Conservation (phyloP, 495 filamentous ascomycete genomes). For the Penicillium crystallinum region DNA sequence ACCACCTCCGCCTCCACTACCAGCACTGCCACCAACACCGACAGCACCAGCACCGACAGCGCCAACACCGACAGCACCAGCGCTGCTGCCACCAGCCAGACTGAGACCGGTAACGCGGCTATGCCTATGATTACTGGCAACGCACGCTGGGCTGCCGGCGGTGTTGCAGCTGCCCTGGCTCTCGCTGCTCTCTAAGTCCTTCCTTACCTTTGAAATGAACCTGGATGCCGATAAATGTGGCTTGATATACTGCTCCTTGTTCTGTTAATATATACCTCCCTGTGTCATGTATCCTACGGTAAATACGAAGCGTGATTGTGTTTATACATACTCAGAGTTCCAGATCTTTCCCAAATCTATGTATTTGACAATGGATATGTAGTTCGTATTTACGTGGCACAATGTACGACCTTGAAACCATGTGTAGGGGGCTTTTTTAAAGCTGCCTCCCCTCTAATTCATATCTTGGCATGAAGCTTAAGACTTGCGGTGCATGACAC, state of each 20-base stretch:
- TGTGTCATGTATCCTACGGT: neutral
- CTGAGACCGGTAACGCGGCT: conserved; percentile 10
- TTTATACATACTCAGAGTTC: neutral
- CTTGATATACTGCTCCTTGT: neutral
- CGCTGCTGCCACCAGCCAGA: conserved; percentile 3
- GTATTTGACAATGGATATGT: neutral
- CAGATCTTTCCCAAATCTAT: neutral
- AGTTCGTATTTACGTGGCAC: neutral
- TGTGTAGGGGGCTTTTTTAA: neutral
- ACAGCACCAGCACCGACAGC: neutral
- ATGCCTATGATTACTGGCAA: conserved; percentile 15
- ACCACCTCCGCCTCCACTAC: conserved; percentile 1
- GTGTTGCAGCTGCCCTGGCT: conserved; percentile 11
- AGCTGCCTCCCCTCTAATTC: neutral
- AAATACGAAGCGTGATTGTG: neutral
- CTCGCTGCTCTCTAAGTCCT: neutral
- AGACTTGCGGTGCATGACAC: conserved; percentile 26
- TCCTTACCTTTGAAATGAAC: neutral
- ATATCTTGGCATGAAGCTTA: neutral
- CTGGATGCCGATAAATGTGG: neutral
- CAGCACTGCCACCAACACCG: neutral
- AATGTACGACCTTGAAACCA: neutral
- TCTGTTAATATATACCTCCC: neutral
- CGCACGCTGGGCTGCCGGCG: conserved; percentile 12
- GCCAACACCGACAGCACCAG: neutral